Conservation (phyloP, 805 yeast genomes). For the Candida vartiovaarae region DNA sequence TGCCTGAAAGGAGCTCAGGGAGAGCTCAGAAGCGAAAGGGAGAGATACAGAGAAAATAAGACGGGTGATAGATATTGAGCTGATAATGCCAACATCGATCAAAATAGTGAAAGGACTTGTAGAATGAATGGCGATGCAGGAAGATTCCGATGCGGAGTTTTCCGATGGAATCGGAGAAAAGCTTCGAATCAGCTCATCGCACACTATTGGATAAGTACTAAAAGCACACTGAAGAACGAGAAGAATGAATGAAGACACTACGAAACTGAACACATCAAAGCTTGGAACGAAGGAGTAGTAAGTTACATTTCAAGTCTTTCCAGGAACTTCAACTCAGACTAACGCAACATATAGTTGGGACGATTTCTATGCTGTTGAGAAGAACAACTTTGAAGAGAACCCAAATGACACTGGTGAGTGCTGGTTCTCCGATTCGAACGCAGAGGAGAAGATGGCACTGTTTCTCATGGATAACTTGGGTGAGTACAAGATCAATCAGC, state of each 20-base stretch:
- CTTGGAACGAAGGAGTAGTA: conserved; percentile 81
- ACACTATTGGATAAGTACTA: background rate
- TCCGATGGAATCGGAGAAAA: background rate
- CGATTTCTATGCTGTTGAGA: conserved; percentile 70
- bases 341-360: conserved; percentile 58
- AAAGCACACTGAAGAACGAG: background rate
- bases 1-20: too few relatives aligned
- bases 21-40: conserved; percentile 14
- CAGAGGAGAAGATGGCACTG: conserved; percentile 77
- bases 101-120: background rate
- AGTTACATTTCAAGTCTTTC: background rate
- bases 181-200: background rate
- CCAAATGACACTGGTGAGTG: conserved; percentile 88
- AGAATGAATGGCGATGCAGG: background rate
- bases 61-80: background rate
- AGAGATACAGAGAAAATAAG: conserved; percentile 16
- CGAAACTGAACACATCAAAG: conserved; percentile 62
- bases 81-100: too few relatives aligned
- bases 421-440: conserved; percentile 96
- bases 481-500: conserved; percentile 24
- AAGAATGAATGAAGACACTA: conserved; percentile 31
- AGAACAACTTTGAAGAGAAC: conserved; percentile 61
- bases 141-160: too few relatives aligned
- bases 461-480: conserved; percentile 52
- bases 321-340: conserved; percentile 7